Base-by-base conservation (phyloP, 1,284 basidiomycete species). In the Clitocybe nebularis region DNA sequence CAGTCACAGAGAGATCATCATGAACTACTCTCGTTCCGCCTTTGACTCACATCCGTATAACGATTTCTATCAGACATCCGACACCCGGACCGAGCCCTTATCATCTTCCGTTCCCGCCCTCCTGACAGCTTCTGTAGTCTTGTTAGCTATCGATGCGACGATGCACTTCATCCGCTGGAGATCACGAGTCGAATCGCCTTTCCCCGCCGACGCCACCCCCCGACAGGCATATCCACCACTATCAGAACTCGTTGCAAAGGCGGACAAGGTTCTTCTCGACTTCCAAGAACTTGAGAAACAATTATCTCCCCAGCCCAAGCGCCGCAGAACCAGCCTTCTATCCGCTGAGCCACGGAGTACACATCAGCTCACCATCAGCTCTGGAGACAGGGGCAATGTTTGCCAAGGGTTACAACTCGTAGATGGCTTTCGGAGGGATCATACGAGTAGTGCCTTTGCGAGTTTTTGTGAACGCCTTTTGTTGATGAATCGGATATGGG, bases 391-490 rank as follows among this genome's bases (percentile, higher is more conserved):
- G 30, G 17, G 13, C 24, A 13, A 37, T 1, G 20, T 14, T 19
- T 29, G 34, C 10, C 13, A 11, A 5, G 17, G 26, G 13, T 11
- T 14, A 10, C 10, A 25, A 16, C 33, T 13, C 16, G 21, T 0
- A 13, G 13, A 36, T 20, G 30, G 38, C 5, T 16, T 23, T 10
- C 20, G 14, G 13, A 32, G 38, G 4, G 21, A 26, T 9, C 29
- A 17, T 11, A 40, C 48, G 49, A 52, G 49, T 39, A 47, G 42
- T 28, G 59, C 64, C 28, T 68, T 75, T 49, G 54, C 59, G 19
- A 46, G 60, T 19, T 67, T 74, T 52, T 64, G 69, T 51, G 66
- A 71, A 38, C 62, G 61, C 5, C 59, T 72, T 11, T 43, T 72
- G 30, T 54, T 65, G 23, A 60, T 62, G 46, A 71, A 72, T 44